Evolutionary conservation across 306 rosid species (phyloP), one percentile per base, ranked within the genome.

Genomic region (Luffa aegyptiaca): DNA sequence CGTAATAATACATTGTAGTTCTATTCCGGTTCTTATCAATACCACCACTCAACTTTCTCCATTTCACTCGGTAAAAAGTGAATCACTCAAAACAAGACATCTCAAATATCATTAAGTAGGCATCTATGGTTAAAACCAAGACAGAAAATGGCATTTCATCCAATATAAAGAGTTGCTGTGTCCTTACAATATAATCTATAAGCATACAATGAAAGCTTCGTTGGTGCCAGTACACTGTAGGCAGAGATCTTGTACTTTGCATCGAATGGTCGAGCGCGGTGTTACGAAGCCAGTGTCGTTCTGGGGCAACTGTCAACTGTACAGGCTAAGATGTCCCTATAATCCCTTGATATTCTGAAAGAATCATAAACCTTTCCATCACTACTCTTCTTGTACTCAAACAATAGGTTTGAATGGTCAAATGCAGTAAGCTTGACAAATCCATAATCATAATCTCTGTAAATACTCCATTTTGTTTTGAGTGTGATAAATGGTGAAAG

Each of bases 341-440:
- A 92, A 26, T 90, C 95, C 80, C 93, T 87, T 10, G 91, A 88
- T 81, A 95, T 86, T 80, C 81, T 90, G 84, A 95, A 95, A 11
- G 95, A 91, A 76, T 95, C 97, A 35, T 95, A 88, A 66, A 91
- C 97, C 78, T 81, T 79, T 76, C 98, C 98, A 82, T 95, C 87
- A 46, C 95, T 88, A 84, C 98, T 95, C 86, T 91, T 95, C 93
- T 90, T 91, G 90, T 95, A 95, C 90, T 95, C 98, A n/a, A 92
- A 84, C 90, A 92, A 81, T 7, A 95, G 79, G 81, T 92, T 95
- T n/a, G 97, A 92, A 84, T 85, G 92, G 75, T 91, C 93, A 76
- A 86, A 91, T 76, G 97, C 96, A 26, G 97, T 95, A 11, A 95
- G 92, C 69, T 95, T 95, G 76, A 89, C 93, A 75, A 90, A 95